phyloP scores from a whole-genome alignment of 345 rosid species.

The Trapa bicornis region DNA sequence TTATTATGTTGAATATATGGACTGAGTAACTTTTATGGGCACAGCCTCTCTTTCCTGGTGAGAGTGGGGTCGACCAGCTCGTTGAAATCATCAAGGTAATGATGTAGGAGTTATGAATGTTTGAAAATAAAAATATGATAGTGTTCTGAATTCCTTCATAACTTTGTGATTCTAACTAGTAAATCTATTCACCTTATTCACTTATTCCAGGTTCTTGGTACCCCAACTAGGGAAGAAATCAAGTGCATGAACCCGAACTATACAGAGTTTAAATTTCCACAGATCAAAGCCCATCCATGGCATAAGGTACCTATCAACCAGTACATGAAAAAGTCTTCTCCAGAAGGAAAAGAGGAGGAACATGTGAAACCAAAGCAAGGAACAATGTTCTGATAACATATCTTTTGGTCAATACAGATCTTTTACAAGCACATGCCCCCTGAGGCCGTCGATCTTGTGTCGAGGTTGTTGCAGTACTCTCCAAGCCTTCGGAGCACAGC shows the following conservation, averaged over 20 bases:
- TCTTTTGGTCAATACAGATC: conserved; percentile 31
- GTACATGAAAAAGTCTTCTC: background rate
- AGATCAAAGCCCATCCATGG: conserved; percentile 99
- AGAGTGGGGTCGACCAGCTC: conserved; percentile 97
- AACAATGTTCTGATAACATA: background rate
- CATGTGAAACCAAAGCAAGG: background rate
- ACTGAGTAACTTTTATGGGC: conserved; percentile 7
- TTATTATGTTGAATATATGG: background rate
- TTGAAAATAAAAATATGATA: background rate
- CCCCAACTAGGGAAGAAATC: conserved; percentile 96
- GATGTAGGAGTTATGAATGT: background rate
- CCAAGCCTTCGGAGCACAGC: conserved; percentile 89
- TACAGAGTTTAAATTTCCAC: conserved; percentile 93
- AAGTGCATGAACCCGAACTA: conserved; percentile 99
- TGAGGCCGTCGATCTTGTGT: conserved; percentile 95
- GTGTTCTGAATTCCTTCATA: background rate
- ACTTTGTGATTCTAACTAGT: background rate
- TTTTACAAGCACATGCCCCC: conserved; percentile 96
- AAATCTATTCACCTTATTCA: background rate
- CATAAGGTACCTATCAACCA: conserved; percentile 52
- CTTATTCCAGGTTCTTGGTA: conserved; percentile 68
- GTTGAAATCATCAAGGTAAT: conserved; percentile 92
- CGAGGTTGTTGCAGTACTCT: conserved; percentile 86
- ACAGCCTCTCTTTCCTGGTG: conserved; percentile 95
- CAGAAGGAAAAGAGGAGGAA: background rate